Base-by-base conservation (phyloP, 192 early-diverging fungal genomes). In the Kappamyces sp. region DNA sequence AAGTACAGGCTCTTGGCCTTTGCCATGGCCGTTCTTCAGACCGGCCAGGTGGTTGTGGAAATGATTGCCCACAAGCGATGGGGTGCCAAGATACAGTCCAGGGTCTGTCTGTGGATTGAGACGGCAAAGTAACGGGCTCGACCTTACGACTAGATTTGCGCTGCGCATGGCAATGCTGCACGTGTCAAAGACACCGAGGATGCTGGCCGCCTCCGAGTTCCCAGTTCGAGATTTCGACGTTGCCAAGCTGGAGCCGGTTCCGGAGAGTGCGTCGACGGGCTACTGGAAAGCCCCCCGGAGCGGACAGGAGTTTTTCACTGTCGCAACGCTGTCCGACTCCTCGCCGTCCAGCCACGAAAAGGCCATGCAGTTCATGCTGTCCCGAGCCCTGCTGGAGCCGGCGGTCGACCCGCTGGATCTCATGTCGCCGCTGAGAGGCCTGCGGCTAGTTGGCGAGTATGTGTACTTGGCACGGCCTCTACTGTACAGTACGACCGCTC, bases 391-490 rank as follows among this genome's bases (percentile, higher is more conserved):
- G n/a, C 74, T 86, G 6, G 90, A 93, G 53, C 61, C 75, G 5
- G 70, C 90, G 5, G 66, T 74, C 10, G 82, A 78, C 31, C 89
- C 91, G 1, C 61, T 67, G 15, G 80, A 94, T 57, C 76, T 94
- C 44, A 73, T 95, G 2, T 73, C 77, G 7, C 63, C 49, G 10
- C 66, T 88, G 62, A 61, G 58, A 10, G 63, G 75, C n/a, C 36
- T 79, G 32, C 80, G 84, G 1, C 53, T 74, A 9, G 44, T 80
- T 0, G 89, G 85, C 3, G 94, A 98, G 74, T 77, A 82, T 33
- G 58, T 91, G 60, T 92, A 85, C 71, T 86, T 93, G 44, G 43
- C 94, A 31, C 75, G 93, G 42, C 95, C 95, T 10, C 58, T 98
- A 1, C 65, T 91, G 32, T 95, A 94, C 73, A 88, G 86, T 87